phyloP scores from a whole-genome alignment of 192 early-diverging fungal species.

The Entrophospora sp. region DNA sequence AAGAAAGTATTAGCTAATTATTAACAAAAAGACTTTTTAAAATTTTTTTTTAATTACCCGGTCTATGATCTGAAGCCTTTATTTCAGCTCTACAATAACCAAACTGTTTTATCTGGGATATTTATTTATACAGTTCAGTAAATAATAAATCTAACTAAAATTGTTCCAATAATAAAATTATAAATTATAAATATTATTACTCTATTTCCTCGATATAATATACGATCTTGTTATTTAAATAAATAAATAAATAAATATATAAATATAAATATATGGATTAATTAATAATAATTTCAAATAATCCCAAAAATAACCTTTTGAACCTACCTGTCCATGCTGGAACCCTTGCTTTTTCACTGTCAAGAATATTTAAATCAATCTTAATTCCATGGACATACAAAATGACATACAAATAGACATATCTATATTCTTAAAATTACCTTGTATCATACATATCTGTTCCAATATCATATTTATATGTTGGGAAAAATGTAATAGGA shows the following conservation, averaged over 20 bases:
- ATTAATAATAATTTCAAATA: constrained; percentile 4
- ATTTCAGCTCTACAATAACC: constrained; percentile 50
- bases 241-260: neutral
- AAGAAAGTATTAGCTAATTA: neutral
- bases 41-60: constrained; percentile 37
- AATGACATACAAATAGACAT: neutral
- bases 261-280: neutral
- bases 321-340: constrained; percentile 65
- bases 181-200: constrained; percentile 20
- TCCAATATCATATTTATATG: constrained; percentile 76
- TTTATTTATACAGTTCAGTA: neutral
- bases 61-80: constrained; percentile 73
- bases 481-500: constrained; percentile 60
- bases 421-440: constrained; percentile 16
- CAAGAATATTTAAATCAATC: no score
- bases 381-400: no score
- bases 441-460: constrained; percentile 63
- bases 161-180: neutral
- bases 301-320: constrained; percentile 22
- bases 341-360: constrained; percentile 51
- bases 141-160: neutral
- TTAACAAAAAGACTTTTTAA: neutral
- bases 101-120: constrained; percentile 29
- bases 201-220: constrained; percentile 47
- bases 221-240: constrained; percentile 44